Conservation (phyloP, 129 eudicot genomes). For the Chrysanthemum makinoi region DNA sequence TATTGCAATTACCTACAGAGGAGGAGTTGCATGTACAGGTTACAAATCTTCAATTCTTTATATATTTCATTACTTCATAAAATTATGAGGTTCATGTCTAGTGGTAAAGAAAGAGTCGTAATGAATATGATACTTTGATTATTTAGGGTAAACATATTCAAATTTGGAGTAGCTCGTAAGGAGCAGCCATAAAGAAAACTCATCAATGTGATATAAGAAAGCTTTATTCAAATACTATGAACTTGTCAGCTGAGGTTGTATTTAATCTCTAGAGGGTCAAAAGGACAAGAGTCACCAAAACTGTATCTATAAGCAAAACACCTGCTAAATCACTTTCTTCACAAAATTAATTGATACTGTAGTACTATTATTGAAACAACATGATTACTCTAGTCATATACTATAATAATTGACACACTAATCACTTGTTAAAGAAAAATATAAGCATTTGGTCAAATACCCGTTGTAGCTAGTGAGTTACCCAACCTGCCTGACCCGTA, state of each 20-base stretch:
- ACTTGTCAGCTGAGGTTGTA: neutral
- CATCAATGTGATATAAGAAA: neutral
- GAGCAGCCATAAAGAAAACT: neutral
- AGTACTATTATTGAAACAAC: neutral
- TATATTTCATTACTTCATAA: neutral
- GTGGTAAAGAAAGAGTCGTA: too few relatives aligned
- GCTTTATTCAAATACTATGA: neutral
- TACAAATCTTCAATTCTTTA: constrained; percentile 4
- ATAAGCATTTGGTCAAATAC: neutral
- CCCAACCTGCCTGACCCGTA: neutral
- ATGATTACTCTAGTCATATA: too few relatives aligned
- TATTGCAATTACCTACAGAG: constrained; percentile 77
- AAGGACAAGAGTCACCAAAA: neutral
- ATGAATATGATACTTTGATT: neutral
- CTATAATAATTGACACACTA: constrained; percentile 4
- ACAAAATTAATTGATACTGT: neutral
- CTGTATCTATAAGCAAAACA: neutral
- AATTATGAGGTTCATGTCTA: constrained; percentile 1
- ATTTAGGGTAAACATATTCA: neutral
- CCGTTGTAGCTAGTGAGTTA: neutral
- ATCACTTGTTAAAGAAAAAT: neutral
- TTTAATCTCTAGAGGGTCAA: neutral
- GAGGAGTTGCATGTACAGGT: neutral
- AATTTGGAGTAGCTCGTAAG: constrained; percentile 1
- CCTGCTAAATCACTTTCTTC: neutral